Evolutionary conservation across 148 eudicot genomes (phyloP).

Genomic region (Mesembryanthemum crystallinum): DNA sequence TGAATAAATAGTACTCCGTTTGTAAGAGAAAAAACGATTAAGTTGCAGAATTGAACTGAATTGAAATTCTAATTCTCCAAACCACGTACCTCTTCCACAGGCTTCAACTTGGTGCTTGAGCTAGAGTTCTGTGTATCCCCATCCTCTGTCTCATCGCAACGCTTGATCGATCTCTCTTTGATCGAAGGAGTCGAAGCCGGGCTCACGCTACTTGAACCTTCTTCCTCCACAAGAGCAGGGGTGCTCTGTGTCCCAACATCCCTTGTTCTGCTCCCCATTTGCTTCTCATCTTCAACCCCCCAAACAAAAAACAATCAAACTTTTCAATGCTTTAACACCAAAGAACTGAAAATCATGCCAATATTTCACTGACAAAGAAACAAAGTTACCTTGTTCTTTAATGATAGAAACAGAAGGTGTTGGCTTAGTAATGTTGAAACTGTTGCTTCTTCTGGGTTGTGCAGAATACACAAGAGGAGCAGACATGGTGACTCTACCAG

Average conservation of each 20-base stretch:
- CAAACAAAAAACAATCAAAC: neutral
- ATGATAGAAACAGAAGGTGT: conserved; percentile 7
- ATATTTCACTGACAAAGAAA: too few relatives aligned
- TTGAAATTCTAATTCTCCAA: too few relatives aligned
- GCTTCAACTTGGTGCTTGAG: conserved; percentile 32
- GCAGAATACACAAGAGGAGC: conserved; percentile 77
- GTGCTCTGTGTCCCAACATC: conserved; percentile 84
- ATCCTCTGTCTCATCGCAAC: conserved; percentile 32
- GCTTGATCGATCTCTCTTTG: conserved; percentile 44
- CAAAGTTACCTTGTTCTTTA: conserved; percentile 15
- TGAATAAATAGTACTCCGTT: too few relatives aligned
- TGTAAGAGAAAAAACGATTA: too few relatives aligned
- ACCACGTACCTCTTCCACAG: conserved; percentile 42
- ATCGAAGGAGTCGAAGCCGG: conserved; percentile 61
- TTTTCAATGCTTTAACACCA: neutral
- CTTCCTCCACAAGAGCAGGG: conserved; percentile 23
- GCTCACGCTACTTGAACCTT: conserved; percentile 51
- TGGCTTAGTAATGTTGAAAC: neutral
- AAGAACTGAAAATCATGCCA: too few relatives aligned
- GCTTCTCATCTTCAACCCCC: conserved; percentile 29
- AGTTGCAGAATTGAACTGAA: too few relatives aligned
- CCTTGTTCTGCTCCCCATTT: conserved; percentile 43
- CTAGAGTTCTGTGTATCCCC: conserved; percentile 40
- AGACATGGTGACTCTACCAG: conserved; percentile 75
- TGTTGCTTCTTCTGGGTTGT: conserved; percentile 21